phyloP scores from a whole-genome alignment of 148 eudicot species.

The Nepenthes mirabilis region DNA sequence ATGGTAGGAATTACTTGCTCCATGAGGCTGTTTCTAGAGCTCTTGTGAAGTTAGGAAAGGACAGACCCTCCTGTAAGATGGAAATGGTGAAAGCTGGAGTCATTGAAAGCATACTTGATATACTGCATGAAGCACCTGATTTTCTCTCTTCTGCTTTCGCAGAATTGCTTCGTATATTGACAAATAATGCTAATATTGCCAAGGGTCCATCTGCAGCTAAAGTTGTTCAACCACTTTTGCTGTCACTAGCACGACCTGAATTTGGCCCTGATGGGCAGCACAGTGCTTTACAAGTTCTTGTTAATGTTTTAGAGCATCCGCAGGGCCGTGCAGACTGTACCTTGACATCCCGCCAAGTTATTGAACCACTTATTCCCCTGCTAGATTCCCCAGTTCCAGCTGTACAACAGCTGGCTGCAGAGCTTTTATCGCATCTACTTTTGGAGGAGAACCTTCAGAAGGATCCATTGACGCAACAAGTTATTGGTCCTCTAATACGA shows the following conservation, averaged over 20 bases:
- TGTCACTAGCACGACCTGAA: conserved; percentile 62
- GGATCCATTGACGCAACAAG: conserved; percentile 65
- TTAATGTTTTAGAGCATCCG: conserved; percentile 81
- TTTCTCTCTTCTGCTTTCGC: conserved; percentile 85
- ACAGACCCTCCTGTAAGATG: conserved; percentile 90
- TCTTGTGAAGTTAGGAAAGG: conserved; percentile 94
- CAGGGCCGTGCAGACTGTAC: conserved; percentile 66
- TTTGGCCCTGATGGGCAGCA: conserved; percentile 94
- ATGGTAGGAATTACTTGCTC: conserved; percentile 69
- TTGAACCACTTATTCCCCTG: conserved; percentile 82
- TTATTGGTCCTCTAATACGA: conserved; percentile 75
- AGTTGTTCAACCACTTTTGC: conserved; percentile 79
- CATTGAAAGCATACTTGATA: conserved; percentile 75
- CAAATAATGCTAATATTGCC: conserved; percentile 89
- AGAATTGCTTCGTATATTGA: conserved; percentile 80
- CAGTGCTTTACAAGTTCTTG: conserved; percentile 89
- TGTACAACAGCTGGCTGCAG: conserved; percentile 89
- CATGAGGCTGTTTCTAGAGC: conserved; percentile 92
- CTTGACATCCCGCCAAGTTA: conserved; percentile 71
- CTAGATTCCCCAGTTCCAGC: conserved; percentile 71
- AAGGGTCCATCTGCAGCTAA: conserved; percentile 91
- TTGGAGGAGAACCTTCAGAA: conserved; percentile 80
- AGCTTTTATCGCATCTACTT: conserved; percentile 78
- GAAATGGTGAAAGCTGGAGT: conserved; percentile 97
- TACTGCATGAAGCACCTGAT: conserved; percentile 88